phyloP scores from a whole-genome alignment of 495 filamentous ascomycete species.

The Hypoxylon crocopeplum region DNA sequence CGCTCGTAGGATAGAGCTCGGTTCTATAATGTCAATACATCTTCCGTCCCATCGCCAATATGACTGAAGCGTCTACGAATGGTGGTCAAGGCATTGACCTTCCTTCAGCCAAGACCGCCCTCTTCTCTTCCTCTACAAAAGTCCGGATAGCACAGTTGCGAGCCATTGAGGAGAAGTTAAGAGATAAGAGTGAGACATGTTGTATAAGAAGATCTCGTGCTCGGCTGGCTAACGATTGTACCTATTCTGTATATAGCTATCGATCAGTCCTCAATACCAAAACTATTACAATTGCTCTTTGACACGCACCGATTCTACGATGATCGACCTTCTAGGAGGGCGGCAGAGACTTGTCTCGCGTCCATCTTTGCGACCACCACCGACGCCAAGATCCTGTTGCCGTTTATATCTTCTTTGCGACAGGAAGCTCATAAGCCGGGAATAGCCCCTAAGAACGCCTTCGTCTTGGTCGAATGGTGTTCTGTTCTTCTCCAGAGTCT shows the following conservation, averaged over 20 bases:
- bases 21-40: conserved; percentile 41
- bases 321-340: conserved; percentile 82
- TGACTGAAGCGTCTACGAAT: conserved; percentile 51
- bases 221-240: conserved; percentile 3
- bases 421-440: conserved; percentile 74
- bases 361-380: conserved; percentile 61
- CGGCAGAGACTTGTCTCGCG: conserved; percentile 77
- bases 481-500: conserved; percentile 72
- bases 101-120: conserved; percentile 41
- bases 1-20: too few species aligned
- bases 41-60: conserved; percentile 42
- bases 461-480: conserved; percentile 92
- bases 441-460: conserved; percentile 79
- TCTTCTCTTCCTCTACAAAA: conserved; percentile 59
- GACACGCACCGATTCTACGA: conserved; percentile 85
- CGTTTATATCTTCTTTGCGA: conserved; percentile 63
- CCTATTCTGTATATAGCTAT: conserved; percentile 41
- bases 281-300: conserved; percentile 74
- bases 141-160: conserved; percentile 52
- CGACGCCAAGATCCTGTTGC: conserved; percentile 61
- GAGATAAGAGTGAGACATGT: conserved; percentile 49
- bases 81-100: conserved; percentile 47
- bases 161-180: conserved; percentile 55
- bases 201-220: neutral
- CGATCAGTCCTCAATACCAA: conserved; percentile 43